Conservation (phyloP, 1,284 basidiomycete genomes). For the Exobasidium cylindrosporum region DNA sequence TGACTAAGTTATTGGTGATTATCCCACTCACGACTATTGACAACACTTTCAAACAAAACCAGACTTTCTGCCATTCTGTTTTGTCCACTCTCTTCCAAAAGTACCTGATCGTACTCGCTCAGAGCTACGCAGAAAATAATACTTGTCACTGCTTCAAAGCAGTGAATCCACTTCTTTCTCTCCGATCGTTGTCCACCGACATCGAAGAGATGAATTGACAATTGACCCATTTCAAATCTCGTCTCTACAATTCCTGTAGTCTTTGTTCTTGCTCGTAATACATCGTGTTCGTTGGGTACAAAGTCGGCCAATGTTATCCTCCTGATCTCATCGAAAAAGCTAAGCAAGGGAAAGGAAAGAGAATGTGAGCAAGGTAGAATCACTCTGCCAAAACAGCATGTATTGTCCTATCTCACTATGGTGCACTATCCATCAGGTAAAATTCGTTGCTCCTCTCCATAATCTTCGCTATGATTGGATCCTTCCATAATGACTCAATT, state of each 20-base stretch:
- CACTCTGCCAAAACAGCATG: constrained; percentile 10
- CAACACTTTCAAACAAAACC: constrained; percentile 88
- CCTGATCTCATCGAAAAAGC: constrained; percentile 81
- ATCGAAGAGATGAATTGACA: constrained; percentile 55
- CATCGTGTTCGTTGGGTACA: constrained; percentile 82
- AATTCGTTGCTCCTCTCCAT: constrained; percentile 86
- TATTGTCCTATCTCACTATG: constrained; percentile 67
- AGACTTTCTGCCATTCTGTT: constrained; percentile 95
- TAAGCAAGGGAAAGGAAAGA: constrained; percentile 51
- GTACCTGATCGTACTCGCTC: constrained; percentile 48
- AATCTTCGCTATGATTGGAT: constrained; percentile 79
- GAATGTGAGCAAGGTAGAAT: constrained; percentile 54
- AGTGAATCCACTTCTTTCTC: constrained; percentile 54
- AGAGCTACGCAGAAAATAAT: constrained; percentile 54
- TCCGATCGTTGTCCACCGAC: constrained; percentile 52
- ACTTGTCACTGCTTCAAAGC: constrained; percentile 51
- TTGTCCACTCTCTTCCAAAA: constrained; percentile 56
- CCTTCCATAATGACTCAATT: constrained; percentile 81
- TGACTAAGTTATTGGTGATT: background rate
- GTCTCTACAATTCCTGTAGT: constrained; percentile 92
- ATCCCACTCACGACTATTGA: constrained; percentile 63
- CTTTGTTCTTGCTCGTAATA: constrained; percentile 82
- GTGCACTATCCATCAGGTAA: constrained; percentile 93
- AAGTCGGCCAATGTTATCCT: constrained; percentile 78
- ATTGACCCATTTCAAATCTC: constrained; percentile 57